Evolutionary conservation across 2,329 filamentous ascomycete species (phyloP).

Genomic region (Fusarium setosum): DNA sequence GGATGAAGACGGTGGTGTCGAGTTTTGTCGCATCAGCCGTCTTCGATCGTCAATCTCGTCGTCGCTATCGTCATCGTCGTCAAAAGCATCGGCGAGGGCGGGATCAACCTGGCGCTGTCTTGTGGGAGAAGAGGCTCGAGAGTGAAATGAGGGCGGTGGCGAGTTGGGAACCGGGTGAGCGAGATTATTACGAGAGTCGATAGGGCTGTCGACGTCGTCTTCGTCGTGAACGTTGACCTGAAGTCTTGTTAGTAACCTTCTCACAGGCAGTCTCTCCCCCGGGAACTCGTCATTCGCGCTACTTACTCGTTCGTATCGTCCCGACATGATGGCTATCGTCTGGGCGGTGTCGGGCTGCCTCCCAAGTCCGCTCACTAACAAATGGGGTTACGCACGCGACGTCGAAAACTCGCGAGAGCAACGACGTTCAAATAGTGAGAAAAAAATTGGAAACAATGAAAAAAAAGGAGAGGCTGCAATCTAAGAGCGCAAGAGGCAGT

Average conservation of each 20-base stretch:
- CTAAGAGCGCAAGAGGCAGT: conserved; percentile 12
- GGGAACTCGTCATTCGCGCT: background rate
- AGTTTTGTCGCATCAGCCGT: conserved; percentile 80
- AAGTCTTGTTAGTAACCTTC: conserved; percentile 21
- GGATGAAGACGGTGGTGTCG: conserved; percentile 41
- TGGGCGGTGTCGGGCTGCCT: conserved; percentile 40
- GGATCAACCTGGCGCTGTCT: conserved; percentile 69
- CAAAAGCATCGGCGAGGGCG: conserved; percentile 93
- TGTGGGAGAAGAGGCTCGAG: conserved; percentile 73
- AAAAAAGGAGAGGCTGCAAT: conserved; percentile 23
- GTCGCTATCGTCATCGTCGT: conserved; percentile 81
- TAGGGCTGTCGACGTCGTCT: conserved; percentile 54
- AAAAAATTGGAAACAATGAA: background rate
- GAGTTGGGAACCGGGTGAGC: conserved; percentile 63
- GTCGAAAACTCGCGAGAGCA: background rate
- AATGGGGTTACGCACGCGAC: conserved; percentile 15
- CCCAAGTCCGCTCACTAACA: conserved; percentile 31
- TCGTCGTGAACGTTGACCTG: conserved; percentile 71
- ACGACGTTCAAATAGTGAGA: background rate
- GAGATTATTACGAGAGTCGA: conserved; percentile 46
- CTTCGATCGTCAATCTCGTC: conserved; percentile 83
- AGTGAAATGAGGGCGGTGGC: conserved; percentile 88
- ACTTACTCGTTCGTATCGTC: conserved; percentile 69
- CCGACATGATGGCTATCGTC: conserved; percentile 57
- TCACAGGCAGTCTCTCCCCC: background rate